Evolutionary conservation across 2,329 filamentous ascomycete species (phyloP).

Genomic region (Sarocladium strictum): DNA sequence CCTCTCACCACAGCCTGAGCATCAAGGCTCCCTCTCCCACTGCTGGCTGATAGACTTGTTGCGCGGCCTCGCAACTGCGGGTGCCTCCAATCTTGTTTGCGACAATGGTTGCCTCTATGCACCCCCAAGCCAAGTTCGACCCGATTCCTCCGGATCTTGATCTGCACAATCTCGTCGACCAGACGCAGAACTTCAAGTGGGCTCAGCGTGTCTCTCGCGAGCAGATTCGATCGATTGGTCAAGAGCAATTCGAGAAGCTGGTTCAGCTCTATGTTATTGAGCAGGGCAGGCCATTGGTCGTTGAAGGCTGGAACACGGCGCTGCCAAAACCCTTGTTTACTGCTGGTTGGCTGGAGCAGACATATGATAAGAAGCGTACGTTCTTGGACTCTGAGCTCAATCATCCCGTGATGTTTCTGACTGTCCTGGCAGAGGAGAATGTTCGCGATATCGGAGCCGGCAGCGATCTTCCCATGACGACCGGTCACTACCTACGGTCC

Average conservation of each 20-base stretch:
- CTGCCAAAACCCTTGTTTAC: conserved; percentile 76
- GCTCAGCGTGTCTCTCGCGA: conserved; percentile 73
- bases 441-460: conserved; percentile 74
- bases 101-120: conserved; percentile 40
- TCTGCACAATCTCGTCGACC: conserved; percentile 67
- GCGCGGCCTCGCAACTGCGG: neutral
- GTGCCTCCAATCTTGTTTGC: neutral
- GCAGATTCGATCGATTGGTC: conserved; percentile 70
- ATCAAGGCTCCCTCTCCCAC: too few species aligned
- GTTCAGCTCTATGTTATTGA: conserved; percentile 77
- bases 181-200: conserved; percentile 79
- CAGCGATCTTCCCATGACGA: conserved; percentile 74
- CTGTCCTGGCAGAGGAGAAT: conserved; percentile 63
- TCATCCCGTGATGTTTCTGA: too few species aligned
- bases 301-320: conserved; percentile 77
- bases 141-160: conserved; percentile 84
- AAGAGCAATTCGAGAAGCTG: conserved; percentile 78
- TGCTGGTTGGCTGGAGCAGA: conserved; percentile 70
- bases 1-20: too few species aligned
- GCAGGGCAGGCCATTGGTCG: conserved; percentile 80
- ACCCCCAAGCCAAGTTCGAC: conserved; percentile 85
- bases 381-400: conserved; percentile 9
- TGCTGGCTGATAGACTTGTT: neutral
- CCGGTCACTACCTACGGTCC: conserved; percentile 83
- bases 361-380: conserved; percentile 73